These are phyloP conservation scores for Escallonia rubra DNA, from an alignment of 129 eudicot genomes.

Conservation along the genomic window DNA sequence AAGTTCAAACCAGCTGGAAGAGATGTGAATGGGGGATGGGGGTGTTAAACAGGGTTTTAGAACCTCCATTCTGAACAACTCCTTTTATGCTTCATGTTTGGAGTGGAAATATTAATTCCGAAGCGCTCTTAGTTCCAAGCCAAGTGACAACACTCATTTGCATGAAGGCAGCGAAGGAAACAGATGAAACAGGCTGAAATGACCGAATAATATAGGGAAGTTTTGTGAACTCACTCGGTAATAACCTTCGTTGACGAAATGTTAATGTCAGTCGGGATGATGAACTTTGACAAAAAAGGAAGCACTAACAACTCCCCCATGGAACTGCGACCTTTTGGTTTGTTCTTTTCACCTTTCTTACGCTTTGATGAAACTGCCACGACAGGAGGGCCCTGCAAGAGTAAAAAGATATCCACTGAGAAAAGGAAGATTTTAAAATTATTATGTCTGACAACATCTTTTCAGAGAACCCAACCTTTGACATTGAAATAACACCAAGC, in stretches of 20 bases:
- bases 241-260: conserved; percentile 26
- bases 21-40: too few relatives aligned
- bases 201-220: not conserved
- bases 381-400: conserved; percentile 67
- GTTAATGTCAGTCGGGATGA: conserved; percentile 42
- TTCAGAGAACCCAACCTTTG: conserved; percentile 44
- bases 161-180: not conserved
- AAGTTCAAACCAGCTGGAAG: too few relatives aligned
- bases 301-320: conserved; percentile 82
- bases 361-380: conserved; percentile 54
- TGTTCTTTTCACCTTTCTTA: conserved; percentile 76
- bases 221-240: conserved; percentile 42
- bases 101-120: not conserved
- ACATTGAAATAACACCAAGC: conserved; percentile 73
- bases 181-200: not conserved
- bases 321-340: conserved; percentile 56
- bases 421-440: not conserved
- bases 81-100: too few relatives aligned
- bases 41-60: too few relatives aligned
- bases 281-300: conserved; percentile 67
- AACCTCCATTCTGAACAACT: too few relatives aligned
- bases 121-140: not conserved
- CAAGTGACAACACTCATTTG: not conserved
- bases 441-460: conserved; percentile 1
- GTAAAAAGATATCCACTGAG: conserved; percentile 11